Evolutionary conservation across 257 asterid genomes (phyloP), one percentile per base, ranked within the genome.

Genomic region (Solanum pennellii): DNA sequence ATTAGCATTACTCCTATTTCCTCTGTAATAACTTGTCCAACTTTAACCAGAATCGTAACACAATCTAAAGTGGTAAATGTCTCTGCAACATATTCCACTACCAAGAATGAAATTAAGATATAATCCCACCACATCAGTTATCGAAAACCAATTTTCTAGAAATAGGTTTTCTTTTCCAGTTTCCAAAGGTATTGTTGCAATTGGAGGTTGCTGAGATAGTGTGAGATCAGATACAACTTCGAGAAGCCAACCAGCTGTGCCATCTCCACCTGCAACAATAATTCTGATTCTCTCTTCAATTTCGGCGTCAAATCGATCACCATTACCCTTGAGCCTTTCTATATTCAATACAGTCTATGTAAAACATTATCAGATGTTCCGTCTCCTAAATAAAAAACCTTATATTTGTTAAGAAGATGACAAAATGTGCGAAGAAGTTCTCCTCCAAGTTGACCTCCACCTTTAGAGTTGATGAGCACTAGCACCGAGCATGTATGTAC

Each of bases 361-460:
- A 97, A 88, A 45, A 92, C 96, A 18, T 27, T 88, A 90, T 97
- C 96, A 16, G 98, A 99, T 79, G 94, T 89, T 89, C 91, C 97
- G 89, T 94, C 98, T 86, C 96, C 93, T 88, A 95, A 88, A 94
- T 95, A 95, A 91, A 94, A 91, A 83, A 96, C 98, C 96, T 96
- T 94, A 73, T 94, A 88, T 68, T 88, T 83, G 90, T 94, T 94
- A 60, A 97, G 91, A 86, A 97, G 88, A 83, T 94, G 89, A 23
- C 93, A 92, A 69, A 90, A 95, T 23, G 98, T 93, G 69, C 88
- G 3, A 44, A 96, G 96, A 90, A 97, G 98, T 87, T 93, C 94
- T 59, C 97, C 98, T 74, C 99, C 98, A 31, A 97, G 94, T 91
- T 97, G 98, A 87, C 99, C 98, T 71, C 98, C 98, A 89, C 99